Evolutionary conservation across 2,329 filamentous ascomycete genomes (phyloP), one percentile per base, ranked within the genome.

Genomic region (Trichoderma asperellum): DNA sequence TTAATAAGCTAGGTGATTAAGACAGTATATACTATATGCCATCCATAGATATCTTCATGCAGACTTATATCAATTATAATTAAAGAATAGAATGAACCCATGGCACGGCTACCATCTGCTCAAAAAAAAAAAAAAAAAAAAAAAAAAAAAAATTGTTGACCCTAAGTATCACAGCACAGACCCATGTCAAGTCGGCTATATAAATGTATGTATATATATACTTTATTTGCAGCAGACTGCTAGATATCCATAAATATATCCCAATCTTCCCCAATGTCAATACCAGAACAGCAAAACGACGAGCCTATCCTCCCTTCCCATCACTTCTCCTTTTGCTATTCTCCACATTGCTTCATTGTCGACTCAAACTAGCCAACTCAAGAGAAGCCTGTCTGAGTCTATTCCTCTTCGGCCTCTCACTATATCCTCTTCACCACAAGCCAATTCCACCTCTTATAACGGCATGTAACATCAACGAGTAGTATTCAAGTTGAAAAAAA

Each of bases 391-490:
- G 24, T 55, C 61, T 64, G 37, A 34, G 53, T 34, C 24, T 2
- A 47, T 40, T 7, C 27, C 37, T 35, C n/a, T 2, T 49, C 37
- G 12, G 21, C 37, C n/a, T 58, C 29, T 16, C 55, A 35, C 11
- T 27, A 18, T 21, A 18, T 35, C 21, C 47, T n/a, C 16, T 32
- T 40, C 24, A 18, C 34, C 21, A 32, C 5, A 29, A n/a, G 40
- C 63, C 40, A 58, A 3, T 49, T 40, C 63, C 63, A 35, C 55
- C 55, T 58, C 63, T 66, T 66, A 10, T 47, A 49, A 52, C 14
- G 21, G 21, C 14, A 27, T 49, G 5, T 11, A 49, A 24, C 47
- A 16, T 10, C 61, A 64, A 56, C 47, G 18, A 55, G 35, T 35
- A 49, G 16, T n/a, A 34, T 24, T 52, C 53, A 57, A 10, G 32